Evolutionary conservation across 768 basidiomycete species (phyloP).

Genomic region (Boletus tomentosulus): DNA sequence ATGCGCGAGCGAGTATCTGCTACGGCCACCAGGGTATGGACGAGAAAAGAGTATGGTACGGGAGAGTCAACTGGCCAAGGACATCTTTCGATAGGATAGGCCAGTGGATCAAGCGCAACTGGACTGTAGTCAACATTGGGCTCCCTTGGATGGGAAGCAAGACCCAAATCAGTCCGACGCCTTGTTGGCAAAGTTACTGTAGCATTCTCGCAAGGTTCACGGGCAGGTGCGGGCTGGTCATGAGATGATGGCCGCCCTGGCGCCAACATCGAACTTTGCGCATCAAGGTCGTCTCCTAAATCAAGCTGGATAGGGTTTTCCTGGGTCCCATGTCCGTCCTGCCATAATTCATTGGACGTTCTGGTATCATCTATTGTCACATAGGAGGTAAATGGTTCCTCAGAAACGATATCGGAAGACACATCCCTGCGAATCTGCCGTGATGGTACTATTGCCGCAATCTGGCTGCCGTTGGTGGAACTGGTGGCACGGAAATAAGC

Average conservation of each 20-base stretch:
- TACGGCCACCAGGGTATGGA: constrained; percentile 56
- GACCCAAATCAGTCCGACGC: constrained; percentile 6
- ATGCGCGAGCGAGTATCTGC: constrained; percentile 71
- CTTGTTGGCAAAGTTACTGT: constrained; percentile 8
- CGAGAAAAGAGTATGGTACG: constrained; percentile 70
- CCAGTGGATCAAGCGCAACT: constrained; percentile 43
- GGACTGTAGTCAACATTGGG: constrained; percentile 26
- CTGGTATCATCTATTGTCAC: constrained; percentile 1
- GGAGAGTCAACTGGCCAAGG: constrained; percentile 38
- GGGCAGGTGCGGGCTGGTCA: constrained; percentile 10
- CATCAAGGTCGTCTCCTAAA: constrained; percentile 14
- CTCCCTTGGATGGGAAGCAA: constrained; percentile 23
- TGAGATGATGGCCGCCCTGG: constrained; percentile 10
- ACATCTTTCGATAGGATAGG: constrained; percentile 40
- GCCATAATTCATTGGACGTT: constrained; percentile 10
- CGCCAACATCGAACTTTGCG: constrained; percentile 4
- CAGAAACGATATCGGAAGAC: constrained; percentile 16
- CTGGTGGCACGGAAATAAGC: constrained; percentile 22
- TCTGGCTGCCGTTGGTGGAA: constrained; percentile 11
- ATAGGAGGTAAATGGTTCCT: constrained; percentile 9
- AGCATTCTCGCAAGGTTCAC: constrained; percentile 3
- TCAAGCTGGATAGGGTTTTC: constrained; percentile 25
- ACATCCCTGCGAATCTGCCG: constrained; percentile 13
- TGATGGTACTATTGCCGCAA: constrained; percentile 10
- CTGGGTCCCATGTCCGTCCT: constrained; percentile 22